Percentiles rank a stretch among this genome's conserved stretches.
Evolutionary conservation across 345 rosid species (phyloP).

Genomic region (Gossypium anomalum): DNA sequence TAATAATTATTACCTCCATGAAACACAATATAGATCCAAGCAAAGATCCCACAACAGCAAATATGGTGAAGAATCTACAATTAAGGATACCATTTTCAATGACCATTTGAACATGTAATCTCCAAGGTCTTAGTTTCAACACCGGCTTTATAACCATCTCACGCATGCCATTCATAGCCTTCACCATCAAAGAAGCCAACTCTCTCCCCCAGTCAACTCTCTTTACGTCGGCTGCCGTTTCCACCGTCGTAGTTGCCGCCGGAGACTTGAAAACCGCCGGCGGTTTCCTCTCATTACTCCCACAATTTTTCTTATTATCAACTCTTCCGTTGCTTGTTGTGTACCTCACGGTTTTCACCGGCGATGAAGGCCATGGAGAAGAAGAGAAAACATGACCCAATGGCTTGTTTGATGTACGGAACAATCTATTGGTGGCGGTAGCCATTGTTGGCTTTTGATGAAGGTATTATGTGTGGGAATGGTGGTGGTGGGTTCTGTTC

Average conservation of each 20-base stretch:
- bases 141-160: conserved; percentile 19
- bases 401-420: conserved; percentile 21
- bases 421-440: conserved; percentile 37
- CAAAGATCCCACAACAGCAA: conserved; percentile 67
- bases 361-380: conserved; percentile 18
- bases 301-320: conserved; percentile 17
- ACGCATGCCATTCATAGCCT: conserved; percentile 14
- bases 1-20: conserved; percentile 4
- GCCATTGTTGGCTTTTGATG: conserved; percentile 22
- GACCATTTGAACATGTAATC: conserved; percentile 33
- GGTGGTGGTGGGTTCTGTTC: background rate
- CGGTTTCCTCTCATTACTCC: conserved; percentile 27
- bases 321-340: conserved; percentile 9
- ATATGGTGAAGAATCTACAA: conserved; percentile 62
- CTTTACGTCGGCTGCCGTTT: background rate
- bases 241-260: background rate
- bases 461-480: too few species aligned
- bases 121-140: conserved; percentile 26
- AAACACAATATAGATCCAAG: conserved; percentile 65
- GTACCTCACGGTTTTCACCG: conserved; percentile 20
- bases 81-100: conserved; percentile 49
- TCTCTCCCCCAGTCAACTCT: conserved; percentile 22
- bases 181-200: conserved; percentile 21
- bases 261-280: conserved; percentile 28
- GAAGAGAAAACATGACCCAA: conserved; percentile 14